phyloP scores from a whole-genome alignment of 1,139 yeast genomes.

The Protomyces gravidus region DNA sequence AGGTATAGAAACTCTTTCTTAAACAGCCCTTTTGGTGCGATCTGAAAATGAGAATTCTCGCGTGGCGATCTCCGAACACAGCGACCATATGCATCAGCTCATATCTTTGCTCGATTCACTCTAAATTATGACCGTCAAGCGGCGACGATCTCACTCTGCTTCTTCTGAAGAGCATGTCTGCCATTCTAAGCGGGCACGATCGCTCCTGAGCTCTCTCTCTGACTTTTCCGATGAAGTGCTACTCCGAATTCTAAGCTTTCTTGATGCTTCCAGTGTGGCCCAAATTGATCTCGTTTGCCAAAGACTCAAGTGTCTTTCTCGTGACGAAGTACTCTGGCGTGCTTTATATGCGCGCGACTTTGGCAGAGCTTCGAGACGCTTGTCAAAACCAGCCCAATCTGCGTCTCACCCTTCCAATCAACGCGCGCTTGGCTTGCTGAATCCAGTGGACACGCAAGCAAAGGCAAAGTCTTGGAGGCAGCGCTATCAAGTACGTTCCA shows the following conservation, averaged over 20 bases:
- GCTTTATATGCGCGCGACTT: constrained; percentile 1
- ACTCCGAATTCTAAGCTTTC: neutral
- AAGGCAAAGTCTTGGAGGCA: constrained; percentile 4
- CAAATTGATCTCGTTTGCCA: constrained; percentile 1
- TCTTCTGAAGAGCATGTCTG: neutral
- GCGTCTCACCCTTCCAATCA: neutral
- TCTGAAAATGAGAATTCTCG: no score
- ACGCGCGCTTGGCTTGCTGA: constrained; percentile 1
- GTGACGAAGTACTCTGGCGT: constrained; percentile 13
- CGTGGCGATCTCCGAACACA: no score
- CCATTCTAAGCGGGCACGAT: neutral
- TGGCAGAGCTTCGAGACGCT: neutral
- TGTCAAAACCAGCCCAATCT: no score
- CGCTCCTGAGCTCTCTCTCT: neutral
- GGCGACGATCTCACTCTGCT: neutral
- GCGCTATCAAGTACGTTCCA: constrained; percentile 13
- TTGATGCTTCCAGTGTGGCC: constrained; percentile 2
- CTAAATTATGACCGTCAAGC: neutral
- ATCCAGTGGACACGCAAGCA: neutral
- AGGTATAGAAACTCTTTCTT: no score
- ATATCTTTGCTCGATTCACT: no score
- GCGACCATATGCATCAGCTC: no score
- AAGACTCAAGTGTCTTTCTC: constrained; percentile 1
- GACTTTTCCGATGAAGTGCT: constrained; percentile 14
- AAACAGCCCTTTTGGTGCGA: no score